Base-by-base conservation (phyloP, 2,329 filamentous ascomycete species). In the Coniochaeta sp. region DNA sequence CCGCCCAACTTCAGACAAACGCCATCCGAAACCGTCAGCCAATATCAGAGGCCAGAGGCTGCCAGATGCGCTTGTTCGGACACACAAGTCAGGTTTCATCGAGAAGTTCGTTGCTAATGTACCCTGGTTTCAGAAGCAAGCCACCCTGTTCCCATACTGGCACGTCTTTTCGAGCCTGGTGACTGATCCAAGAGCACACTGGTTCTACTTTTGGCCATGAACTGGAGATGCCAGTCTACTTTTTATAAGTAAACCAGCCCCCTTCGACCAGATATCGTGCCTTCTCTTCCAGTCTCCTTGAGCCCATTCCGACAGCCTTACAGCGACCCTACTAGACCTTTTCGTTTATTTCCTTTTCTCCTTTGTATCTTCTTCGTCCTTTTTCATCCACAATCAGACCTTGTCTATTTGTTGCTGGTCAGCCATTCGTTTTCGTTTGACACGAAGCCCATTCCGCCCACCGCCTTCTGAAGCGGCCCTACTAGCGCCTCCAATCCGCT, bases 71-170 rank as follows among this genome's bases (percentile, higher is more conserved):
- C 67, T 69, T 67, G 66, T 78, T 79, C 72, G 76, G 79, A 83
- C 72, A 83, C 81, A 77, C 72, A 63, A 71, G 70, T 70, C 67
- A 65, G 69, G 81, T 84, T 84, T 84, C 81, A 83, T 75, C 30
- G 22, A n/a, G 64, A 64, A 69, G 65, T 68, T 68, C 67, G 68
- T 67, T 65, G 66, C 68, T 65, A 62, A 65, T 70, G 67, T 67
- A 64, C 69, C 65, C 67, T 71, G 64, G 70, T 71, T 73, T 72
- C 70, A 70, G 69, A 69, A 56, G 54, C 54, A 56, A 55, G 50
- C 28, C 32, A 36, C 38, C 44, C 44, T 24, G 47, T 47, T 19
- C 55, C 16, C 54, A 56, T 24, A 56, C 30, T n/a, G 54, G 14
- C 30, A 36, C 54, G 2, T 22, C 22, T 36, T 56, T 26, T 24